Evolutionary conservation across 257 asterid species (phyloP).

Genomic region (Nemophila menziesii): DNA sequence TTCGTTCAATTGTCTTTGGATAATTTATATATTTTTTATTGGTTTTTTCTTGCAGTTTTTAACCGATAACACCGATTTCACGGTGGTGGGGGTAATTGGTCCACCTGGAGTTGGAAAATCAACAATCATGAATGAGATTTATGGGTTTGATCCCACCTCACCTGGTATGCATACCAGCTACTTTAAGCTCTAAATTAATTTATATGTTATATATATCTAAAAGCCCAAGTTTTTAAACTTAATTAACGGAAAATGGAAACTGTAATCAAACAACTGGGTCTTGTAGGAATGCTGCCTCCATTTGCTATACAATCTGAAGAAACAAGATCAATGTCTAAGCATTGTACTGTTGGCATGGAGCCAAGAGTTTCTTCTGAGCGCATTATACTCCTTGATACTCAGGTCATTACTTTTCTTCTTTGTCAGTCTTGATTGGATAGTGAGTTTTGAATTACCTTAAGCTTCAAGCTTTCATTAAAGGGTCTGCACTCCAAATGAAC

Average conservation of each 20-base stretch:
- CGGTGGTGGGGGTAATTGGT: constrained; percentile 90
- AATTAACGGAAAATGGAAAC: neutral
- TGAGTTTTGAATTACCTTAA: too few species aligned
- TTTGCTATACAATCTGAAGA: constrained; percentile 74
- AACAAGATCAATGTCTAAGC: constrained; percentile 75
- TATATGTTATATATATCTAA: neutral
- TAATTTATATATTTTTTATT: neutral
- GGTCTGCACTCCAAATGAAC: too few species aligned
- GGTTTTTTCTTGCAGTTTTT: constrained; percentile 48
- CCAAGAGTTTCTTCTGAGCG: constrained; percentile 82
- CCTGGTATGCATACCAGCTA: constrained; percentile 37
- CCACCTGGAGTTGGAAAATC: constrained; percentile 91
- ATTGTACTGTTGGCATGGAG: constrained; percentile 78
- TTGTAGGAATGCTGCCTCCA: constrained; percentile 80
- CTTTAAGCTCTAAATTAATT: neutral
- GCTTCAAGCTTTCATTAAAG: too few species aligned
- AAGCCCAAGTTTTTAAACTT: neutral
- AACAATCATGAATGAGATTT: constrained; percentile 81
- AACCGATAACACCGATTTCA: constrained; percentile 86
- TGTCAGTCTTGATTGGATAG: too few species aligned
- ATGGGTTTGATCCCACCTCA: constrained; percentile 76
- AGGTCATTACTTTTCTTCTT: constrained; percentile 28
- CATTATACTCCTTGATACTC: constrained; percentile 90
- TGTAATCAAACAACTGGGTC: neutral
- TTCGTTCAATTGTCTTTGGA: neutral